Evolutionary conservation across 2,329 filamentous ascomycete species (phyloP).

Genomic region (Lasiodiplodia sp.): DNA sequence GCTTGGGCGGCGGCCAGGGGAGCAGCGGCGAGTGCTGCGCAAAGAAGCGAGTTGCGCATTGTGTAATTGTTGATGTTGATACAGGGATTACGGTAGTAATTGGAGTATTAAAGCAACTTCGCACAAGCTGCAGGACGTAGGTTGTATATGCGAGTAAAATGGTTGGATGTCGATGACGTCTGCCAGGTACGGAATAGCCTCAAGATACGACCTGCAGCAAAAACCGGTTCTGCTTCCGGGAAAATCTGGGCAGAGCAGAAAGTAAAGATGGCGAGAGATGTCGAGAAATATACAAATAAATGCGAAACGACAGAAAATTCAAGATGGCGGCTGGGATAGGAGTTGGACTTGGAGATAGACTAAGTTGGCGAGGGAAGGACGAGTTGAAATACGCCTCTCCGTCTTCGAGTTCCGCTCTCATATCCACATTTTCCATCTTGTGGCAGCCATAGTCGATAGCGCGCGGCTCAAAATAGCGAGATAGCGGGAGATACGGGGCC

Average conservation of each 20-base stretch:
- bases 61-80: not conserved
- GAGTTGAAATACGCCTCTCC: constrained; percentile 15
- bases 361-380: not conserved
- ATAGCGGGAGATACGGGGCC: not conserved
- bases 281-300: not conserved
- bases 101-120: not conserved
- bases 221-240: constrained; percentile 25
- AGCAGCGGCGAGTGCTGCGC: constrained; percentile 20
- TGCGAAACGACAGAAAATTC: constrained; percentile 5
- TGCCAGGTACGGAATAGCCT: constrained; percentile 9
- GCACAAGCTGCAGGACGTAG: not conserved
- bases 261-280: constrained; percentile 2
- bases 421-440: constrained; percentile 13
- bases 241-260: not conserved
- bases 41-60: constrained; percentile 10
- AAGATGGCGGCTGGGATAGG: not conserved
- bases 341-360: not conserved
- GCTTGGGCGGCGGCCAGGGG: constrained; percentile 32
- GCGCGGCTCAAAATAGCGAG: constrained; percentile 20
- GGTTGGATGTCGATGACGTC: constrained; percentile 25
- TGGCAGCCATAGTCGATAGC: constrained; percentile 24
- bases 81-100: not conserved
- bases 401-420: constrained; percentile 11
- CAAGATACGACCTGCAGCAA: constrained; percentile 15
- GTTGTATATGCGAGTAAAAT: constrained; percentile 7